Conservation (phyloP, 106 monocot genomes). For the Gastrodia elata region DNA sequence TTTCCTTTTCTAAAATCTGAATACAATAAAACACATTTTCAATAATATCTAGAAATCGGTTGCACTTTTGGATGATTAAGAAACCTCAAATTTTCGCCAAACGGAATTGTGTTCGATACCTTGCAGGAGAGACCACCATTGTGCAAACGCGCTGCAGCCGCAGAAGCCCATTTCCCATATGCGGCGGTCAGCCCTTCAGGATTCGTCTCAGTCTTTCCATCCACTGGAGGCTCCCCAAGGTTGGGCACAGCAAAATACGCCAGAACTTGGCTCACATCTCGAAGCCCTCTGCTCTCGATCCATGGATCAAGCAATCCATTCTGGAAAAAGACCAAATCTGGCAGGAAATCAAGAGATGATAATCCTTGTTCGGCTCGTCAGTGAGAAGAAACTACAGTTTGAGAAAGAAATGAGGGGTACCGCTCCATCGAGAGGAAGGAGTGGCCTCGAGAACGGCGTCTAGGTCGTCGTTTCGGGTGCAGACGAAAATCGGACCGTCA, state of each 20-base stretch:
- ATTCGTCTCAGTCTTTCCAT: conserved; percentile 94
- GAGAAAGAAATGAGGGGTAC: conserved; percentile 17
- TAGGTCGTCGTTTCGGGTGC: conserved; percentile 93
- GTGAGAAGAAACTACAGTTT: neutral
- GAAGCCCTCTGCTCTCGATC: conserved; percentile 78
- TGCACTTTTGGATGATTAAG: neutral
- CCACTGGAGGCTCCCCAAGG: conserved; percentile 75
- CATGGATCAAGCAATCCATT: conserved; percentile 99
- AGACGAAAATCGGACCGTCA: conserved; percentile 81
- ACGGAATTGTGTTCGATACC: conserved; percentile 24
- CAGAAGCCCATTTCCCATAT: conserved; percentile 79
- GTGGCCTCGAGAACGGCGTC: conserved; percentile 76
- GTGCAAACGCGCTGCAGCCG: conserved; percentile 62
- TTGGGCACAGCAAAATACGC: conserved; percentile 97
- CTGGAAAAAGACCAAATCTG: conserved; percentile 99
- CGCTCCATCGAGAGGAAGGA: conserved; percentile 59
- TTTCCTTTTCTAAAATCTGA: conserved; percentile 79
- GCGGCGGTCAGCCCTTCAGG: conserved; percentile 90
- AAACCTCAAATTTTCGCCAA: neutral
- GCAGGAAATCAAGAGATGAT: conserved; percentile 12
- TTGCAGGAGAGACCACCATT: conserved; percentile 90
- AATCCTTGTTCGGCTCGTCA: neutral
- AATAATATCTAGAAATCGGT: neutral
- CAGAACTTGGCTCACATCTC: conserved; percentile 61
- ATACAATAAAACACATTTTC: neutral